Evolutionary conservation across 495 filamentous ascomycete species (phyloP), one percentile per base, ranked within the genome.

Genomic region (Tuber magnatum): DNA sequence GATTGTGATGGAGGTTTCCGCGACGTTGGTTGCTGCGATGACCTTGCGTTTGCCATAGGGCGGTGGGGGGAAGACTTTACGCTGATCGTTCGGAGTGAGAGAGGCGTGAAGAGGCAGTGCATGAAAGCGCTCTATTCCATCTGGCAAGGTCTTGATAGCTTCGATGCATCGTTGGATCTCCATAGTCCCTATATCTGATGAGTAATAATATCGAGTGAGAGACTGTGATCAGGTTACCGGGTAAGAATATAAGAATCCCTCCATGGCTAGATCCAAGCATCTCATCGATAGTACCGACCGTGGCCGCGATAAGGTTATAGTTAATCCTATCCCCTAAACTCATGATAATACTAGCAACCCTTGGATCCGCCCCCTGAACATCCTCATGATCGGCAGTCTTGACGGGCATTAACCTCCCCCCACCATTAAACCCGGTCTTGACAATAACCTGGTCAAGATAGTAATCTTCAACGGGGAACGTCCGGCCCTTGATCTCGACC

Each of bases 1-100:
- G 71, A 99, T 99, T 0, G 95, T 99, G 81, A 99, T 98, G 16
- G 95, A 98, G 0, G 95, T 99, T 82, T 99, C 95, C 3, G 95
- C 95, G 24, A 99, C 94, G 78, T 99, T 99, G 24, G 95, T 99
- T 1, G 95, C 92, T 18, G 92, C 92, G 38, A 99, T 91, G 56
- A 99, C 90, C 84, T 99, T 99, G 38, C 95, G 86, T 84, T 91
- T 93, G 1, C 93, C 94, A 35, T 83, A 83, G 0, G 95, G 94
- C 1, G 95, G 86, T 40, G 85, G 87, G 24, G 88, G 87, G 83
- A 99, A 99, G 7, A 99, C 95, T 68, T 89, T 89, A 28, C 90
- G 89, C 82, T 99, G 95, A 74, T 98, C 94, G 24, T 87, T 86
- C 32, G 94, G 92, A 73, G 92, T 90, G 22, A 99, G 88, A 12